Evolutionary conservation across 1,284 basidiomycete genomes (phyloP).

Genomic region (Cutaneotrichosporon arboriforme): DNA sequence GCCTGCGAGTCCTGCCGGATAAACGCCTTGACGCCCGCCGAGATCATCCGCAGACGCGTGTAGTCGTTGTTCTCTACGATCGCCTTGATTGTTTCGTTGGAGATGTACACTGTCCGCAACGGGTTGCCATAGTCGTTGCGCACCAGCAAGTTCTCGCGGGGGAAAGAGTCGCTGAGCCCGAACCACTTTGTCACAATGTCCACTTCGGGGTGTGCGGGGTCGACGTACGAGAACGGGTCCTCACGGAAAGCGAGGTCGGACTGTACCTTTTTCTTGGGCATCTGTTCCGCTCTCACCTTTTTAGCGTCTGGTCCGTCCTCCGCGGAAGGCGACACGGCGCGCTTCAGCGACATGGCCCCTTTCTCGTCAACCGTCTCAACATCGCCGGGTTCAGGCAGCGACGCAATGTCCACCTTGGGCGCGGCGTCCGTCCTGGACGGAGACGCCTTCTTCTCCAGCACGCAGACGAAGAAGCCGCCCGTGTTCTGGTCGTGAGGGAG

Average conservation of each 20-base stretch:
- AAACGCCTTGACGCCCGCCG: constrained; percentile 78
- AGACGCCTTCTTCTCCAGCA: constrained; percentile 59
- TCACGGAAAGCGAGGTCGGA: constrained; percentile 66
- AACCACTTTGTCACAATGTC: constrained; percentile 63
- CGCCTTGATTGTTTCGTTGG: constrained; percentile 74
- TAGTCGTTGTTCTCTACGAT: constrained; percentile 80
- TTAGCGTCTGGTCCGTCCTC: constrained; percentile 15
- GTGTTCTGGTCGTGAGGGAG: constrained; percentile 96
- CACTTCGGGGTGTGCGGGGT: constrained; percentile 65
- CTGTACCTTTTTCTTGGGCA: constrained; percentile 42
- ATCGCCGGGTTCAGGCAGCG: constrained; percentile 12
- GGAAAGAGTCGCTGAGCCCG: constrained; percentile 62
- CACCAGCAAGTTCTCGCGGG: constrained; percentile 65
- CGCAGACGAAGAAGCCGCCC: constrained; percentile 94
- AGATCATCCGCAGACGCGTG: constrained; percentile 75
- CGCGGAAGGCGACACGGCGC: constrained; percentile 24
- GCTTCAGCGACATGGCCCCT: constrained; percentile 19
- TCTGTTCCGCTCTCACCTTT: constrained; percentile 20
- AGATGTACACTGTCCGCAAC: constrained; percentile 80
- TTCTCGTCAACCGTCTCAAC: constrained; percentile 22
- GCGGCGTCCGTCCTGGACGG: not conserved
- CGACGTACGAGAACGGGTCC: constrained; percentile 79
- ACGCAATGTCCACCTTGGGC: constrained; percentile 8
- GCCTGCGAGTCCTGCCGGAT: constrained; percentile 54
- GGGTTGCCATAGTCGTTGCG: constrained; percentile 75